Percentiles rank a stretch among this genome's conserved stretches.
Evolutionary conservation across 352 stramenopile species (phyloP).

Genomic region (Phytophthora constricta): DNA sequence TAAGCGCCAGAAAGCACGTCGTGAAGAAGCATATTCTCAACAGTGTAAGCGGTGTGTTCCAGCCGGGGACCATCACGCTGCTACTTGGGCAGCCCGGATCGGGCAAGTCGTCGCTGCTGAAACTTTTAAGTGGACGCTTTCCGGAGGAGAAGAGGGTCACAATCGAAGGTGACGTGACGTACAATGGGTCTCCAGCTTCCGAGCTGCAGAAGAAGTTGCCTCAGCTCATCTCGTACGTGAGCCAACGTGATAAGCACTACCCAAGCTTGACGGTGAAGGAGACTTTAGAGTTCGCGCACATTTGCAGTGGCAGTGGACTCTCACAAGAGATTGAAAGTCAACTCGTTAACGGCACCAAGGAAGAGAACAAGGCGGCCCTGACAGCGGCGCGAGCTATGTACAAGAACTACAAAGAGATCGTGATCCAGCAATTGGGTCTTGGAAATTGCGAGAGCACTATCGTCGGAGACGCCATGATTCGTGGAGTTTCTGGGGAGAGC

Average conservation of each 20-base stretch:
- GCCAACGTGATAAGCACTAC: slow-evolving; percentile 54
- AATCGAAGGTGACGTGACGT: background rate
- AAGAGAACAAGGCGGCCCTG: slow-evolving; percentile 48
- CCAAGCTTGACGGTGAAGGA: slow-evolving; percentile 20
- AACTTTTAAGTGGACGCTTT: background rate
- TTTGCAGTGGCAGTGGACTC: slow-evolving; percentile 53
- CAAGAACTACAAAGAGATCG: slow-evolving; percentile 54
- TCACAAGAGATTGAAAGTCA: slow-evolving; percentile 30
- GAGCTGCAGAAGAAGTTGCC: slow-evolving; percentile 44
- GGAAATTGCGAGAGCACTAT: slow-evolving; percentile 60
- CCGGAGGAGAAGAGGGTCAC: background rate
- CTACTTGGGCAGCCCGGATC: background rate
- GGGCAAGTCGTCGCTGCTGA: background rate
- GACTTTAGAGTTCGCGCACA: slow-evolving; percentile 47
- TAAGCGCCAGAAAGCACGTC: background rate
- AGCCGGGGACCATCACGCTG: background rate
- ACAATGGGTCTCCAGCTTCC: background rate
- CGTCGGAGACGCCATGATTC: slow-evolving; percentile 59
- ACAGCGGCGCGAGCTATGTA: slow-evolving; percentile 33
- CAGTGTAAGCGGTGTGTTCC: background rate
- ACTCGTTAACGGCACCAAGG: slow-evolving; percentile 35
- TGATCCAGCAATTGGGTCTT: slow-evolving; percentile 57
- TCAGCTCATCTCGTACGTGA: slow-evolving; percentile 58
- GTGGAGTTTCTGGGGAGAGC: slow-evolving; percentile 59
- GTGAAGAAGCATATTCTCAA: background rate